A percentile compares a stretch with the other conserved stretches of the same genome.
Conservation (phyloP, 2,329 filamentous ascomycete species). For the Trichoderma afroharzianum region DNA sequence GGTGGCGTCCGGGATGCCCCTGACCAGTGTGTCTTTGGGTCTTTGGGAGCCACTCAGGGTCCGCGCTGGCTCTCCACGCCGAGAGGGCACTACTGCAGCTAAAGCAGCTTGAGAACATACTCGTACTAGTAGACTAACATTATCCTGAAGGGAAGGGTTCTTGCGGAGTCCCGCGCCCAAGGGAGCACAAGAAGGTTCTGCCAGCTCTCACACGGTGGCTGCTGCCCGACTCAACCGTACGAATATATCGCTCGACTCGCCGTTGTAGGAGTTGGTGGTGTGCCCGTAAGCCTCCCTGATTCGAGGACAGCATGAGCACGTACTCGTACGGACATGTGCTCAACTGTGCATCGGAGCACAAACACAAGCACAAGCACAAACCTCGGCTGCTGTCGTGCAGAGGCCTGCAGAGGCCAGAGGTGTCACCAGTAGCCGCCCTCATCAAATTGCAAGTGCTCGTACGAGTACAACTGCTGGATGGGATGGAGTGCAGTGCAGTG, state of each 20-base stretch:
- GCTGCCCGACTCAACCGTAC: neutral
- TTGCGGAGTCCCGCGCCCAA: neutral
- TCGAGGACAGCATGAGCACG: neutral
- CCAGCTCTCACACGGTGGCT: neutral
- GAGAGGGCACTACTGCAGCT: neutral
- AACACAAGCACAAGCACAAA: neutral
- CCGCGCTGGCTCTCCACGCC: conserved; percentile 15
- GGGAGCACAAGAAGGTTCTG: neutral
- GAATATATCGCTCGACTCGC: neutral
- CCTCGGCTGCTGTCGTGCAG: neutral
- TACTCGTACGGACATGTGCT: neutral
- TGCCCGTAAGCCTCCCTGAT: neutral
- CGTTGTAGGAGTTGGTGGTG: neutral
- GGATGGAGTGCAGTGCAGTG: neutral
- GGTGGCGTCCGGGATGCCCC: conserved; percentile 10
- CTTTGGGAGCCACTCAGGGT: conserved; percentile 7
- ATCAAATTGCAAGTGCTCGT: neutral
- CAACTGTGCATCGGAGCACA: neutral
- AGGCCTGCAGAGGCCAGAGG: neutral
- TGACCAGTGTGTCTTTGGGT: neutral
- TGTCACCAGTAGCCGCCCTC: neutral
- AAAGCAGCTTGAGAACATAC: neutral
- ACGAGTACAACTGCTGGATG: neutral
- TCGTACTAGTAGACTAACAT: too few relatives aligned
- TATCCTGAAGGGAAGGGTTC: neutral